Evolutionary conservation across 2,329 filamentous ascomycete genomes (phyloP), one percentile per base, ranked within the genome.

Genomic region (Chrysoporthe cubensis): DNA sequence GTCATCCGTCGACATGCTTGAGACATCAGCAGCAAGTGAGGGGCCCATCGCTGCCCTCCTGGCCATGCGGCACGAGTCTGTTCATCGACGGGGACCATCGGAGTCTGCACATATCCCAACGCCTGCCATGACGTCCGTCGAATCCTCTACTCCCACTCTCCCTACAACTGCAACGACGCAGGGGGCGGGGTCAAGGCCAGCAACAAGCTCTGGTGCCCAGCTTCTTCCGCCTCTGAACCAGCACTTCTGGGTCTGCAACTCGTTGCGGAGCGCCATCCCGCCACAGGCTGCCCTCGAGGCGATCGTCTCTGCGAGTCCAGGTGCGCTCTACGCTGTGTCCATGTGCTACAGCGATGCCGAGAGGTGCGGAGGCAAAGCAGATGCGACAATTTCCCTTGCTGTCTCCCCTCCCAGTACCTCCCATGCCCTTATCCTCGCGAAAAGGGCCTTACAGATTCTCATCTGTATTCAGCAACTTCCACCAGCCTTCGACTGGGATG

Each of bases 341-440:
- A 72, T 78, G 14, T 78, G 80, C 66, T 73, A 76, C 65, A 72
- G 72, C 43, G 66, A 74, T 56, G 74, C 76, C 63, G 75, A 78
- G 21, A 69, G 80, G 37, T 71, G 79, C 2, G 72, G 74, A 13
- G 74, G 76, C 18, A 76, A 60, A 54, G 66, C 63, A 37, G 76
- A 76, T 59, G 58, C 71, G 0, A 57, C 70, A 0, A 71, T 74
- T 6, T 68, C 66, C 7, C 68, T 78, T n/a, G 67, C 71, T 4
- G 69, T 70, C 40, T 70, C 76, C 64, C 82, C 80, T 1, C 74
- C 76, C 1, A 67, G 69, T 18, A 76, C 74, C 0, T 78, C 78
- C 37, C 85, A 87, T 71, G 85, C 85, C 0, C 77, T 82, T 2
- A 69, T 85, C 6, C 74, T 87, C 1, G 83, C 84, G 2, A 81